Percentiles rank a stretch among this genome's conserved stretches.
Conservation (phyloP, 2,329 filamentous ascomycete genomes). For the Emmonsia crescens region DNA sequence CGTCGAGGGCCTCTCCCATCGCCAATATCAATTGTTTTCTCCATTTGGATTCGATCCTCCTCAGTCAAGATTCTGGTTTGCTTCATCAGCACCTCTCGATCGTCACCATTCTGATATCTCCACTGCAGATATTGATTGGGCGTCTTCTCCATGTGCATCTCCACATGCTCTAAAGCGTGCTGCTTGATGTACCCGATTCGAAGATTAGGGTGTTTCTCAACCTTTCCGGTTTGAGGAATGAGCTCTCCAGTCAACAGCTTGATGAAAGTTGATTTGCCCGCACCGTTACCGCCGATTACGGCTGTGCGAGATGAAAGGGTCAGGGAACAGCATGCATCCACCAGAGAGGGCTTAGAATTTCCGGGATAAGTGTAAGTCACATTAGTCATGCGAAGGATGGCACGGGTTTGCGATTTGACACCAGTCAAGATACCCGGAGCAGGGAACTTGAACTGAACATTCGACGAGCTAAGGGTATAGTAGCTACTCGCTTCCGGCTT, state of each 20-base stretch:
- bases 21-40: constrained; percentile 72
- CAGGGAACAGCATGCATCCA: constrained; percentile 77
- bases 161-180: constrained; percentile 95
- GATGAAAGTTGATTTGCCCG: constrained; percentile 95
- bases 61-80: constrained; percentile 84
- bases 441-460: constrained; percentile 96
- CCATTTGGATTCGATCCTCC: constrained; percentile 81
- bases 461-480: constrained; percentile 83
- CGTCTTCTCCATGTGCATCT: constrained; percentile 99
- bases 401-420: constrained; percentile 87
- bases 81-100: constrained; percentile 95
- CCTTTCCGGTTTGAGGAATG: constrained; percentile 70
- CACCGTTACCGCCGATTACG: constrained; percentile 95
- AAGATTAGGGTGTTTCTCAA: constrained; percentile 97
- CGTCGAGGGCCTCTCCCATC: constrained; percentile 69
- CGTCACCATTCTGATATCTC: constrained; percentile 94
- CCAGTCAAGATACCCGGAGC: constrained; percentile 86
- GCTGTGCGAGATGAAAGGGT: constrained; percentile 84
- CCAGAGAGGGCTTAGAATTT: constrained; percentile 73
- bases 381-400: constrained; percentile 90
- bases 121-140: constrained; percentile 98
- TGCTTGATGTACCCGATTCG: constrained; percentile 99
- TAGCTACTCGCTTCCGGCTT: constrained; percentile 95
- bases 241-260: constrained; percentile 92
- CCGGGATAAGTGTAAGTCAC: constrained; percentile 92